A percentile compares a stretch with the other conserved stretches of the same genome.
phyloP scores from a whole-genome alignment of 345 rosid species.

The Syzygium grande region DNA sequence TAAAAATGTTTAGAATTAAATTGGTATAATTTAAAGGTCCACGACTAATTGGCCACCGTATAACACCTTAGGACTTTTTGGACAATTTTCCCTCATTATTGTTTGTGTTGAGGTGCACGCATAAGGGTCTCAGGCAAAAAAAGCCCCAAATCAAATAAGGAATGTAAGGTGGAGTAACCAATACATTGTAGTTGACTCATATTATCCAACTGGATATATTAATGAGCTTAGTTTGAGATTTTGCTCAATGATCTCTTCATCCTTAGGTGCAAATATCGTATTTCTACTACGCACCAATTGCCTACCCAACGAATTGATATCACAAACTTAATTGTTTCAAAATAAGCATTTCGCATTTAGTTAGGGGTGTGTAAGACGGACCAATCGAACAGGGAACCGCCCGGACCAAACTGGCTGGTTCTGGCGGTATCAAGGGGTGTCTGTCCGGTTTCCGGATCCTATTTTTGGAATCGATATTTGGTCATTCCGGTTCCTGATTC shows the following conservation, averaged over 20 bases:
- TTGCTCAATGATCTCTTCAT: background rate
- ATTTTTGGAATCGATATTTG: too few species aligned
- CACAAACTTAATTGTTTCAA: background rate
- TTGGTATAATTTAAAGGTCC: too few species aligned
- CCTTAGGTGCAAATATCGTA: background rate
- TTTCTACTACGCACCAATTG: background rate
- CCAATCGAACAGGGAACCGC: too few species aligned
- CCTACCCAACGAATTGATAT: background rate
- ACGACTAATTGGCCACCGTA: background rate
- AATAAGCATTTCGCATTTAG: background rate
- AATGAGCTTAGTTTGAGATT: background rate
- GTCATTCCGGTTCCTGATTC: too few species aligned
- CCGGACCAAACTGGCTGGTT: too few species aligned
- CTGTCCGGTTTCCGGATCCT: too few species aligned
- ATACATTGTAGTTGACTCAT: background rate
- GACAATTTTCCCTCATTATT: too few species aligned
- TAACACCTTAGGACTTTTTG: too few species aligned
- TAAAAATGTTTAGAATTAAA: too few species aligned
- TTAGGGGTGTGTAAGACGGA: too few species aligned
- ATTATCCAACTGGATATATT: background rate
- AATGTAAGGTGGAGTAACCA: background rate
- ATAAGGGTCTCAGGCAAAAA: background rate
- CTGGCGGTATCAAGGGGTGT: too few species aligned
- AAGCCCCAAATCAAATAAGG: background rate
- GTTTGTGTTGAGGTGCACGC: background rate